A percentile compares a stretch with the other conserved stretches of the same genome.
Conservation (phyloP, 1,284 basidiomycete genomes). For the Ustilago xerochloae region DNA sequence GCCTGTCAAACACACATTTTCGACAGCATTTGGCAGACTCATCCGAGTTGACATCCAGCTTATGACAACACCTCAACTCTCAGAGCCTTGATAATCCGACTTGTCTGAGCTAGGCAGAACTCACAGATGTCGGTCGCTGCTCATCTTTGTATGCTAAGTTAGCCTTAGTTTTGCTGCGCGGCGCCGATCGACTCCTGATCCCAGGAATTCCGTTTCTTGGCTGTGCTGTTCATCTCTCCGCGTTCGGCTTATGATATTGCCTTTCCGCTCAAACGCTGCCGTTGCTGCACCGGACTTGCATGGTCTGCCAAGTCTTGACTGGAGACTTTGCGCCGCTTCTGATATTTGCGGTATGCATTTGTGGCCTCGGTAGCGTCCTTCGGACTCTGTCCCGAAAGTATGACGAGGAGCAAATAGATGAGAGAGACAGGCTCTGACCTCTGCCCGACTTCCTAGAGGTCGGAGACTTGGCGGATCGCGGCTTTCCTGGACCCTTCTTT, state of each 20-base stretch:
- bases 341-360: no score
- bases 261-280: neutral
- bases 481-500: neutral
- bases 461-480: neutral
- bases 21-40: neutral
- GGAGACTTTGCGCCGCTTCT: neutral
- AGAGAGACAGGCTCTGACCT: neutral
- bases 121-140: no score
- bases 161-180: no score
- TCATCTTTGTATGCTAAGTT: no score
- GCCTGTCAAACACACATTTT: neutral
- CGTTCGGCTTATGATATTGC: neutral
- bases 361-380: no score
- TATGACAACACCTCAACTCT: no score
- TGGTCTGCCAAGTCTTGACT: neutral
- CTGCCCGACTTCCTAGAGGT: no score
- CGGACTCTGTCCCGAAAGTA: no score
- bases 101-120: no score
- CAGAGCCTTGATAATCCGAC: no score
- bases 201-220: conserved; percentile 32
- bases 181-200: conserved; percentile 22
- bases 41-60: no score
- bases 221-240: conserved; percentile 2
- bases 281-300: conserved; percentile 7
- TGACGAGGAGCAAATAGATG: neutral